These are phyloP conservation scores for Nymphaea thermarum DNA, from an alignment of 164 flowering plant species.

Conservation along the genomic window DNA sequence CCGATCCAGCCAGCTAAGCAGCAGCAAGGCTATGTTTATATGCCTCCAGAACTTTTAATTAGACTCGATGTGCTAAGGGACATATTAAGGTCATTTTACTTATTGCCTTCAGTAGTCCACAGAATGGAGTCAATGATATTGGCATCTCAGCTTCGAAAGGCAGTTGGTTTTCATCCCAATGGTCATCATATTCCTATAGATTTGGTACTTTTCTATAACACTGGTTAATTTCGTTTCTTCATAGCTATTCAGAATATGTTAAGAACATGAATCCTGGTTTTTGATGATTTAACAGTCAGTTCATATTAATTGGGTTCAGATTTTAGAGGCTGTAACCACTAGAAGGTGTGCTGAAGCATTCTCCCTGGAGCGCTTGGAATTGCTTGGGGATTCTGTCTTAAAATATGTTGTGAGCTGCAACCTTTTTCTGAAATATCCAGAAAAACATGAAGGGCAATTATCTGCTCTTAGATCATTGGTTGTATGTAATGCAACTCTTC, in stretches of 20 bases:
- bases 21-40: conserved; percentile 33
- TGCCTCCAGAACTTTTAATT: conserved; percentile 87
- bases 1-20: conserved; percentile 12
- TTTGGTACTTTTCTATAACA: conserved; percentile 27
- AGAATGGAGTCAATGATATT: conserved; percentile 80
- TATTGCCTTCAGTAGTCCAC: conserved; percentile 88
- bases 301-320: conserved; percentile 22
- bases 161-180: conserved; percentile 31
- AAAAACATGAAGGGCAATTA: conserved; percentile 76
- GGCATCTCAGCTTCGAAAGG: conserved; percentile 77
- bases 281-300: not conserved
- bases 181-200: conserved; percentile 38
- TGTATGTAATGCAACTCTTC: conserved; percentile 62
- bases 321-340: conserved; percentile 85
- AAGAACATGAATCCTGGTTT: not conserved
- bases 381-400: conserved; percentile 90
- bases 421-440: conserved; percentile 62
- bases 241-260: not conserved
- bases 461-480: conserved; percentile 34
- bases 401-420: conserved; percentile 80
- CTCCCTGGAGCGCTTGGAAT: conserved; percentile 89
- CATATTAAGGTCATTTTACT: conserved; percentile 51
- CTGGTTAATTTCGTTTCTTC: not conserved
- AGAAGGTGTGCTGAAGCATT: conserved; percentile 67
- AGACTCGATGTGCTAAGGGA: conserved; percentile 25